phyloP scores from a whole-genome alignment of 768 basidiomycete genomes.

The Calocybe cyanea region DNA sequence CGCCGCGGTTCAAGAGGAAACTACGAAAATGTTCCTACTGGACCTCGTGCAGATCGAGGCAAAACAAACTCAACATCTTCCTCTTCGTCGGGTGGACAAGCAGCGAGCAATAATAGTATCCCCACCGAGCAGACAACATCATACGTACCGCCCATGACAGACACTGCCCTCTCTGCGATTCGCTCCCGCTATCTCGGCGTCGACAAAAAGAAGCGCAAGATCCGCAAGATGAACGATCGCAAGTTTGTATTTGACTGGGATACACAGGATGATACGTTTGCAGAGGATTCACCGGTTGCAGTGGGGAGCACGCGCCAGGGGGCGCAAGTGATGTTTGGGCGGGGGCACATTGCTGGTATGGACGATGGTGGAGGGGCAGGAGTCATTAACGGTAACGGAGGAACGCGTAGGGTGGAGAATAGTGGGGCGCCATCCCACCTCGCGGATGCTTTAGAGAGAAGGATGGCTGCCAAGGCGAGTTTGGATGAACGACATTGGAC shows the following conservation, averaged over 20 bases:
- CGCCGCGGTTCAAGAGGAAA: slow-evolving; percentile 34
- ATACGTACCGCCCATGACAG: slow-evolving; percentile 67
- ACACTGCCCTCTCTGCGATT: slow-evolving; percentile 76
- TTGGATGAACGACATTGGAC: slow-evolving; percentile 98
- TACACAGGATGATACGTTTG: slow-evolving; percentile 89
- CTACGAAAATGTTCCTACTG: slow-evolving; percentile 76
- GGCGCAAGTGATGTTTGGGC: slow-evolving; percentile 85
- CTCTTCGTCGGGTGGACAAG: slow-evolving; percentile 51
- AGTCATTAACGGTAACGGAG: no score
- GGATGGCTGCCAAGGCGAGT: slow-evolving; percentile 75
- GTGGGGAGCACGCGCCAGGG: slow-evolving; percentile 72
- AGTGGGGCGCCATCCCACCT: slow-evolving; percentile 43
- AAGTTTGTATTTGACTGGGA: slow-evolving; percentile 99
- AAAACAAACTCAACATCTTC: slow-evolving; percentile 39
- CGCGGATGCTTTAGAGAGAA: slow-evolving; percentile 79
- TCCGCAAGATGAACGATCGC: slow-evolving; percentile 91
- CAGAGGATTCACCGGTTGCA: slow-evolving; percentile 69
- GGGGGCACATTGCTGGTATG: slow-evolving; percentile 82
- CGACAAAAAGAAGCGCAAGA: slow-evolving; percentile 90
- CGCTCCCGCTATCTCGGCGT: slow-evolving; percentile 94
- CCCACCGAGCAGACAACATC: slow-evolving; percentile 30
- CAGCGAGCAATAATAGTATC: slow-evolving; percentile 34
- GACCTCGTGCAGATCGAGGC: slow-evolving; percentile 72
- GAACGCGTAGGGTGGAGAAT: slow-evolving; percentile 29
- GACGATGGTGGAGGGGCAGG: slow-evolving; percentile 70